phyloP scores from a whole-genome alignment of 306 rosid genomes.

The Quercus engelmannii region DNA sequence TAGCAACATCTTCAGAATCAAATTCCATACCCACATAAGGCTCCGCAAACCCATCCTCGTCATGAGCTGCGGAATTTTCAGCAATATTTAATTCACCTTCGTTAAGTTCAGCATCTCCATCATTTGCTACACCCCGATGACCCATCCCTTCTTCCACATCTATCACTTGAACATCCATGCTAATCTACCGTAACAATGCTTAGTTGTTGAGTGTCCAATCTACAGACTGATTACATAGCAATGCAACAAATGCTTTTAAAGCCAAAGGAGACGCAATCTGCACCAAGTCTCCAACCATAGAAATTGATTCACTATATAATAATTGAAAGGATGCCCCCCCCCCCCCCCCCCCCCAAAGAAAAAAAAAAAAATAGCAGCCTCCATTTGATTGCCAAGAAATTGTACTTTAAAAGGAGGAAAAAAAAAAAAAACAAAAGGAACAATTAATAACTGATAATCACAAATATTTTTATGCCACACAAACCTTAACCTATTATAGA shows the following conservation, averaged over 20 bases:
- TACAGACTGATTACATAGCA: slow-evolving; percentile 17
- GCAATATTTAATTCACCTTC: slow-evolving; percentile 48
- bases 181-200: slow-evolving; percentile 20
- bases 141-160: slow-evolving; percentile 51
- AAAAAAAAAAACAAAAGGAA: background rate
- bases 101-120: slow-evolving; percentile 39
- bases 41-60: slow-evolving; percentile 40
- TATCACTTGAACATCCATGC: slow-evolving; percentile 75
- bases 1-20: slow-evolving; percentile 52
- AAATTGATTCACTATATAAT: slow-evolving; percentile 15
- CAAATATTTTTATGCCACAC: background rate
- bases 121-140: slow-evolving; percentile 44
- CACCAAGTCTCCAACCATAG: slow-evolving; percentile 1
- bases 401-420: background rate
- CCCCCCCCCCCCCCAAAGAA: background rate
- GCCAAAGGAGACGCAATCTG: slow-evolving; percentile 13
- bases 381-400: background rate
- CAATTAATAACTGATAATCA: background rate
- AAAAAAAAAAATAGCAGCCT: background rate
- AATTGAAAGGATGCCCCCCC: slow-evolving; percentile 1
- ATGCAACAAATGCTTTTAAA: slow-evolving; percentile 21
- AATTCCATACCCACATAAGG: slow-evolving; percentile 60
- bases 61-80: slow-evolving; percentile 33
- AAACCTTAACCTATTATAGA: background rate
- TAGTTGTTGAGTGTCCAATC: slow-evolving; percentile 17